Percentiles rank a stretch among this genome's conserved stretches.
Evolutionary conservation across 2,329 filamentous ascomycete genomes (phyloP).

Genomic region (Fusarium nurragi): DNA sequence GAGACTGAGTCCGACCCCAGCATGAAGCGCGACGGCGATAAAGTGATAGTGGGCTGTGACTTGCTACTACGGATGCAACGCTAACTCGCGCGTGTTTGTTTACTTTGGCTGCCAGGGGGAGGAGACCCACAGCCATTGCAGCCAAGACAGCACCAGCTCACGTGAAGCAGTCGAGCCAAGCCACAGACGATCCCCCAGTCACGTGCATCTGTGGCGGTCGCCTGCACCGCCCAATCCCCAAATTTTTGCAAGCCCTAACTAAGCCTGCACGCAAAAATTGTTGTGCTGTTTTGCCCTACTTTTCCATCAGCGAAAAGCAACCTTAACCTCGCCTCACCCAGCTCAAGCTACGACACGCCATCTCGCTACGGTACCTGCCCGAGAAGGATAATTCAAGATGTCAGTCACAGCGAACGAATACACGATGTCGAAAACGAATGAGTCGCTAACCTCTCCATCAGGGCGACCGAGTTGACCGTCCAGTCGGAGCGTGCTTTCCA

Average conservation of each 20-base stretch:
- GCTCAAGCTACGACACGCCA: constrained; percentile 51
- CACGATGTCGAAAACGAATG: constrained; percentile 34
- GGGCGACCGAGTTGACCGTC: constrained; percentile 99
- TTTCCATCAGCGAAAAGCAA: constrained; percentile 51
- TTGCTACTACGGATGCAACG: background rate
- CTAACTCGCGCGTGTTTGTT: constrained; percentile 51
- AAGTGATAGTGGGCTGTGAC: constrained; percentile 38
- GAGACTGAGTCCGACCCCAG: constrained; percentile 27
- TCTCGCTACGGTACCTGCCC: constrained; percentile 51
- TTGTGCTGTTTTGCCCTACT: constrained; percentile 49
- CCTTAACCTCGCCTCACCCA: constrained; percentile 49
- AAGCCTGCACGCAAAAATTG: constrained; percentile 10
- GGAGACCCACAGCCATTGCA: constrained; percentile 31
- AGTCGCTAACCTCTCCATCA: constrained; percentile 60
- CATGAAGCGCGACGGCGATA: constrained; percentile 36
- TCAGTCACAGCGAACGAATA: constrained; percentile 47
- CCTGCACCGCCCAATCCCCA: constrained; percentile 45
- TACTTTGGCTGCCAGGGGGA: constrained; percentile 47
- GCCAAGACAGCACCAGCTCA: constrained; percentile 23
- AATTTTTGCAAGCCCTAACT: constrained; percentile 42
- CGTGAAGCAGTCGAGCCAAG: constrained; percentile 17
- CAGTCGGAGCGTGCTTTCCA: constrained; percentile 99
- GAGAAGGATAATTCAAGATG: constrained; percentile 57
- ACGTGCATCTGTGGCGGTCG: constrained; percentile 45
- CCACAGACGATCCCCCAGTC: constrained; percentile 14